Conservation (phyloP, 768 basidiomycete species). For the Russula dissimulans region DNA sequence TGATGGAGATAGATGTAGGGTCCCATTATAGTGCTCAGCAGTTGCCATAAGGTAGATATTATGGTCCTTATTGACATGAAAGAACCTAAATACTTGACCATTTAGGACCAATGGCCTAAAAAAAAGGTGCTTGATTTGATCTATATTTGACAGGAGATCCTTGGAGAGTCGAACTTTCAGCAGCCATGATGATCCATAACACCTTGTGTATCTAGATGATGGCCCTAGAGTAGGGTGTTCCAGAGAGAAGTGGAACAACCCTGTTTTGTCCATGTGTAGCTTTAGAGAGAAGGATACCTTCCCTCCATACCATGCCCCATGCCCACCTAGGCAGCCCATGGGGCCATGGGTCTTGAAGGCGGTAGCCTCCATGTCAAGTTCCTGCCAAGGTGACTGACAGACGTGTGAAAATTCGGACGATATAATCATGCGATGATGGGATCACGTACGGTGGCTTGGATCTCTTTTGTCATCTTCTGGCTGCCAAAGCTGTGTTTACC, state of each 20-base stretch:
- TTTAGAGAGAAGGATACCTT: constrained; percentile 45
- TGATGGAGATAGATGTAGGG: not conserved
- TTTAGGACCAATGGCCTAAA: constrained; percentile 43
- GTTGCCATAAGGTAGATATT: constrained; percentile 48
- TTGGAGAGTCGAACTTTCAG: constrained; percentile 41
- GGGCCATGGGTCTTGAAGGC: constrained; percentile 27
- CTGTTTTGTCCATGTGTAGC: constrained; percentile 20
- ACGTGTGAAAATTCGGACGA: not conserved
- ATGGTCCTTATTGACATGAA: constrained; percentile 46
- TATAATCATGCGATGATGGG: not conserved
- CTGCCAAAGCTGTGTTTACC: not conserved
- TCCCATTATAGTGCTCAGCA: constrained; percentile 32
- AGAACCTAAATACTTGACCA: constrained; percentile 47
- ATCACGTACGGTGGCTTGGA: constrained; percentile 2
- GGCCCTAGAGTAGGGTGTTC: constrained; percentile 42
- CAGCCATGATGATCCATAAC: constrained; percentile 55
- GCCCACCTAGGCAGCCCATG: constrained; percentile 35
- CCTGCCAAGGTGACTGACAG: constrained; percentile 49
- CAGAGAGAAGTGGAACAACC: constrained; percentile 33
- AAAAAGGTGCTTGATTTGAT: constrained; percentile 35
- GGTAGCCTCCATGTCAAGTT: constrained; percentile 48
- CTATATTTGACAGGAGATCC: constrained; percentile 25
- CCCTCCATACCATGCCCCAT: constrained; percentile 50
- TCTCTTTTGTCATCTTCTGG: not conserved
- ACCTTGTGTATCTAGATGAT: constrained; percentile 47